These are phyloP conservation scores for Fragilaria crotonensis DNA, from an alignment of 108 stramenopile genomes.

Conservation along the genomic window DNA sequence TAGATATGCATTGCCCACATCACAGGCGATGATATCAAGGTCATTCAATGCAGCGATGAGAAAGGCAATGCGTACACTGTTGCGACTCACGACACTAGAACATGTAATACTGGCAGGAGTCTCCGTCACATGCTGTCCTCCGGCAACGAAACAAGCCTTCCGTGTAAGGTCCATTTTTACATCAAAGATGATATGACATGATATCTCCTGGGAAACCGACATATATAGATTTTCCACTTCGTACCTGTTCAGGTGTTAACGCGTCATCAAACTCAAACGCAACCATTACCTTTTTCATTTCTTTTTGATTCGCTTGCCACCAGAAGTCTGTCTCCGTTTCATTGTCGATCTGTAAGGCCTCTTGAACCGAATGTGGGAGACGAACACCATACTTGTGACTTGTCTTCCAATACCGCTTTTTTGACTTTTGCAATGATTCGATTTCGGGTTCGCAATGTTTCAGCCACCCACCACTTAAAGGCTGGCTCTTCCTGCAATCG, in stretches of 20 bases:
- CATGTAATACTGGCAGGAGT: conserved; percentile 23
- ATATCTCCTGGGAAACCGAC: conserved; percentile 10
- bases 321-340: conserved; percentile 21
- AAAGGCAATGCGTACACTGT: conserved; percentile 28
- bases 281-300: too few species aligned
- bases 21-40: too few species aligned
- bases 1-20: too few species aligned
- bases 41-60: conserved; percentile 29
- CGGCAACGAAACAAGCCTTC: conserved; percentile 20
- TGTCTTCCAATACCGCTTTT: too few species aligned
- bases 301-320: too few species aligned
- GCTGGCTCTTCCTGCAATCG: too few species aligned
- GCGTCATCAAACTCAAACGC: conserved; percentile 9
- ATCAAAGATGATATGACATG: conserved; percentile 18
- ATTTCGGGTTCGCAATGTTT: conserved; percentile 5
- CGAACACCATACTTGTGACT: too few species aligned
- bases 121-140: conserved; percentile 10
- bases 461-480: conserved; percentile 30
- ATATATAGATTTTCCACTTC: too few species aligned
- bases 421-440: conserved; percentile 19
- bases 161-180: too few species aligned
- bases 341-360: conserved; percentile 20
- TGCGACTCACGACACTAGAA: too few species aligned
- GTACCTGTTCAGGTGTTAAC: not conserved
- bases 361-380: too few species aligned